These are phyloP conservation scores for Podila verticillata DNA, from an alignment of 192 early-diverging fungal species.

Conservation along the genomic window DNA sequence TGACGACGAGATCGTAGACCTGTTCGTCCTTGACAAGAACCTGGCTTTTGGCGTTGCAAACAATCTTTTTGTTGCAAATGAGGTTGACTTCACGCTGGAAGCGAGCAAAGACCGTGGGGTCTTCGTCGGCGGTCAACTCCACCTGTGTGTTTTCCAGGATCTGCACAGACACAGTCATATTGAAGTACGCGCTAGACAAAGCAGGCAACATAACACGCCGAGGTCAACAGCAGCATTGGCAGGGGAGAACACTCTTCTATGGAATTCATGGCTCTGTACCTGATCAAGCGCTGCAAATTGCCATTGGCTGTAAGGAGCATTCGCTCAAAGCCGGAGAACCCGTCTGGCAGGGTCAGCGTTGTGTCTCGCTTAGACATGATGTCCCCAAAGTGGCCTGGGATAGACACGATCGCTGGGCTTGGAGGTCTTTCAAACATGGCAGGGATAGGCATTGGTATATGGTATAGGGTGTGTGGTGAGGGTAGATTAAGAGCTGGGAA, in stretches of 20 bases:
- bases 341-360: slow-evolving; percentile 40
- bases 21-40: slow-evolving; percentile 47
- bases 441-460: slow-evolving; percentile 24
- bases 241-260: neutral
- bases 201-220: neutral
- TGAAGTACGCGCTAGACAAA: slow-evolving; percentile 53
- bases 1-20: slow-evolving; percentile 47
- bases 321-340: slow-evolving; percentile 51
- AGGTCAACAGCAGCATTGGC: neutral
- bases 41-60: slow-evolving; percentile 55
- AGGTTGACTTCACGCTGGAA: slow-evolving; percentile 57
- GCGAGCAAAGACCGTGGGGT: slow-evolving; percentile 29
- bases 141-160: slow-evolving; percentile 48
- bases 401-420: slow-evolving; percentile 34
- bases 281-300: slow-evolving; percentile 56
- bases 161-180: slow-evolving; percentile 36
- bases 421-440: slow-evolving; percentile 40
- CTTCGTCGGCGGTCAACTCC: slow-evolving; percentile 12
- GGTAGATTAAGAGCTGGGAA: neutral
- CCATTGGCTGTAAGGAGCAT: slow-evolving; percentile 58
- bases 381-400: slow-evolving; percentile 55
- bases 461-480: neutral
- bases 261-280: slow-evolving; percentile 23
- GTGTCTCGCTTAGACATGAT: slow-evolving; percentile 37
- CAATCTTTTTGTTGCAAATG: slow-evolving; percentile 43